Conservation (phyloP, 2,329 filamentous ascomycete genomes). For the Fonsecaea pugnacius region DNA sequence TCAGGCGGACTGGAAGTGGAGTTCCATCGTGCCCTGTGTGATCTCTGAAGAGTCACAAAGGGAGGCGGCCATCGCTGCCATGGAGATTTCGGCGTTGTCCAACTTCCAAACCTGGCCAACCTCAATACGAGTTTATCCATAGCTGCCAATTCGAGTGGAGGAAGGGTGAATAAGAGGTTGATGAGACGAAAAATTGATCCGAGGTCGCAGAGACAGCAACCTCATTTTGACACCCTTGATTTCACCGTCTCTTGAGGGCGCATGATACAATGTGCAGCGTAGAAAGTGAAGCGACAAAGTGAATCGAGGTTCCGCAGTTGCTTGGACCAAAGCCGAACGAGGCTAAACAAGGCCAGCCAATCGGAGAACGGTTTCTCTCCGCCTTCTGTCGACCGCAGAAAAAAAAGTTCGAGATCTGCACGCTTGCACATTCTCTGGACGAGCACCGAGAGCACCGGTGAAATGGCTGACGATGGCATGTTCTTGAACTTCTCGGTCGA, state of each 20-base stretch:
- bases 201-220: slow-evolving; percentile 10
- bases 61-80: slow-evolving; percentile 11
- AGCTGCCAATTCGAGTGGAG: slow-evolving; percentile 6
- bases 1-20: slow-evolving; percentile 6
- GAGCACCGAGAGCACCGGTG: neutral
- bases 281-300: slow-evolving; percentile 17
- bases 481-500: slow-evolving; percentile 86
- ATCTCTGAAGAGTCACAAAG: neutral
- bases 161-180: neutral
- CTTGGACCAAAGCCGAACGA: slow-evolving; percentile 11
- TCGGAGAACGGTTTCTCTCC: slow-evolving; percentile 24
- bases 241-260: slow-evolving; percentile 19
- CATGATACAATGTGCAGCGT: slow-evolving; percentile 37
- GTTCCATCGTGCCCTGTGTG: slow-evolving; percentile 2
- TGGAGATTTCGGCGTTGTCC: neutral
- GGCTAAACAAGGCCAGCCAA: slow-evolving; percentile 19
- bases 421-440: neutral
- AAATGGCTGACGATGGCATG: slow-evolving; percentile 84
- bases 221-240: slow-evolving; percentile 29
- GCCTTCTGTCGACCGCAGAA: slow-evolving; percentile 9
- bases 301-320: slow-evolving; percentile 1
- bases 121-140: slow-evolving; percentile 22
- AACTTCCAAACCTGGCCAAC: neutral
- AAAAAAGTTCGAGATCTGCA: slow-evolving; percentile 18
- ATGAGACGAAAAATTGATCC: neutral